phyloP scores from a whole-genome alignment of 257 asterid species.

The Mitragyna speciosa region DNA sequence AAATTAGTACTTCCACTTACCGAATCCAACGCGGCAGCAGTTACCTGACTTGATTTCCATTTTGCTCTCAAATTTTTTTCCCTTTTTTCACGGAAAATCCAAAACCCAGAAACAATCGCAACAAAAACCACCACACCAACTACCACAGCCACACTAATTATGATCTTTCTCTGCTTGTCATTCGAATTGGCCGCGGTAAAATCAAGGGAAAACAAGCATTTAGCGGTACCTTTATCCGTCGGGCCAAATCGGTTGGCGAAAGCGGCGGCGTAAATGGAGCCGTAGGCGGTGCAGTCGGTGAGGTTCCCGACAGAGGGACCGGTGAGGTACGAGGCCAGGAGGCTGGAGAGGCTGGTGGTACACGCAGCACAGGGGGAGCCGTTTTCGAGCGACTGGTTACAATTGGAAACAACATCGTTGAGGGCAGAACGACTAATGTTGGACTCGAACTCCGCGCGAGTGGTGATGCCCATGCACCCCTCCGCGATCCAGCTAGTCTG shows the following conservation, averaged over 20 bases:
- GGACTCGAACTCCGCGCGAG: slow-evolving; percentile 63
- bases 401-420: slow-evolving; percentile 35
- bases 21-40: slow-evolving; percentile 51
- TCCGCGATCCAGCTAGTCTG: slow-evolving; percentile 64
- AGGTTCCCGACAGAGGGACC: slow-evolving; percentile 58
- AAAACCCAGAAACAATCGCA: slow-evolving; percentile 35
- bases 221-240: slow-evolving; percentile 60
- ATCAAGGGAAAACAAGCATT: slow-evolving; percentile 71
- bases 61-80: slow-evolving; percentile 16
- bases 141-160: slow-evolving; percentile 35
- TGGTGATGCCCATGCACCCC: slow-evolving; percentile 68
- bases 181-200: slow-evolving; percentile 24
- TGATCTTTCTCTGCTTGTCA: slow-evolving; percentile 29
- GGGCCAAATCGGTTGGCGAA: slow-evolving; percentile 63
- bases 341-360: slow-evolving; percentile 53
- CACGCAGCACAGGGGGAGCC: slow-evolving; percentile 79
- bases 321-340: slow-evolving; percentile 50
- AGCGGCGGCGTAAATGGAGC: slow-evolving; percentile 69
- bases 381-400: slow-evolving; percentile 64
- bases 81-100: slow-evolving; percentile 35
- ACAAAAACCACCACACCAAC: slow-evolving; percentile 26
- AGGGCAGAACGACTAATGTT: slow-evolving; percentile 40
- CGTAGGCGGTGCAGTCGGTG: slow-evolving; percentile 62
- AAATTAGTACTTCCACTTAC: slow-evolving; percentile 64
- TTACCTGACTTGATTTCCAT: slow-evolving; percentile 23